Evolutionary conservation across 1,284 basidiomycete genomes (phyloP).

Genomic region (Vanrija humicola): DNA sequence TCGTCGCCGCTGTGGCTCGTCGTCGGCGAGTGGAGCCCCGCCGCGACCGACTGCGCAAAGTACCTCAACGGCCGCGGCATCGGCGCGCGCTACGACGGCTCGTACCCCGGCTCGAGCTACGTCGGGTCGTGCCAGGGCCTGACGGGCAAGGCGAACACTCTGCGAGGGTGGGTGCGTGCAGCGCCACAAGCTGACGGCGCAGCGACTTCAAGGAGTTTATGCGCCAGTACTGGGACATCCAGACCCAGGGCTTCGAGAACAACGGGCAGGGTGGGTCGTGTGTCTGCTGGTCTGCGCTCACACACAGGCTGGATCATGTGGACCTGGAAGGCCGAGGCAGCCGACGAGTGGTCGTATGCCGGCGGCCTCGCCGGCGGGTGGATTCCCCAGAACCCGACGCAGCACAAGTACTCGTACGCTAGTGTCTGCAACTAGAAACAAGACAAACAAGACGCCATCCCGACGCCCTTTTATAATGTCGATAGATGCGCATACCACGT

Average conservation of each 20-base stretch:
- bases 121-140: constrained; percentile 69
- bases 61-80: constrained; percentile 68
- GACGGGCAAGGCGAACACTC: constrained; percentile 67
- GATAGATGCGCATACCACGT: not conserved
- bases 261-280: constrained; percentile 32
- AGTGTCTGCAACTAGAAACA: no score
- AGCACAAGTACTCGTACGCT: constrained; percentile 49
- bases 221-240: constrained; percentile 78
- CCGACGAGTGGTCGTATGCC: constrained; percentile 55
- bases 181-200: constrained; percentile 1
- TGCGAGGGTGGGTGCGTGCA: constrained; percentile 51
- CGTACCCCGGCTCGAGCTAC: constrained; percentile 60
- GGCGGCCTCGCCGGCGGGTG: constrained; percentile 71
- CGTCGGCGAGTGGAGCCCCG: constrained; percentile 74
- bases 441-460: no score
- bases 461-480: no score
- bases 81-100: constrained; percentile 77
- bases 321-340: constrained; percentile 57
- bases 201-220: constrained; percentile 77
- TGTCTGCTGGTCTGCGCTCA: constrained; percentile 27
- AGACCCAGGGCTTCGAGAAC: constrained; percentile 52
- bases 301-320: constrained; percentile 39
- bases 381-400: constrained; percentile 66
- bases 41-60: constrained; percentile 77
- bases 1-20: constrained; percentile 63